These are phyloP conservation scores for Saccharomycopsis oosterbeekiorum DNA, from an alignment of 805 yeast species.

Conservation along the genomic window DNA sequence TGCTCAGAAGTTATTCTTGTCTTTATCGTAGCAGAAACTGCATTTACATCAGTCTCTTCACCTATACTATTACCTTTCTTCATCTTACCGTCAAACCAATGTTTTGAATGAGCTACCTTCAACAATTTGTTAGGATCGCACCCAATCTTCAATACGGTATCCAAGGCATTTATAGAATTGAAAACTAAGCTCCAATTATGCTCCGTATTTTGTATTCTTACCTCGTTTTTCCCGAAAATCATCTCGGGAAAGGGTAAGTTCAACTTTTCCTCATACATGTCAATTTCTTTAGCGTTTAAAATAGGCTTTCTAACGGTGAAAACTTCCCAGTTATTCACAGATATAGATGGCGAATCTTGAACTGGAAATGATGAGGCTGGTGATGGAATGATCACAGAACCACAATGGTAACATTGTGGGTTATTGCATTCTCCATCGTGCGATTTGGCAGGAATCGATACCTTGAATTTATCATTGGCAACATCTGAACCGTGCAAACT, in stretches of 20 bases:
- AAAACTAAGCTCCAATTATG: constrained; percentile 46
- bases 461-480: neutral
- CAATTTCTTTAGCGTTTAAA: constrained; percentile 63
- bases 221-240: constrained; percentile 83
- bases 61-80: constrained; percentile 21
- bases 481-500: neutral
- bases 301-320: constrained; percentile 69
- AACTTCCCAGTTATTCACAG: constrained; percentile 67
- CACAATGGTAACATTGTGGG: constrained; percentile 54
- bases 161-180: constrained; percentile 69
- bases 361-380: constrained; percentile 59
- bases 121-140: constrained; percentile 37
- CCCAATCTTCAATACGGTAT: constrained; percentile 35
- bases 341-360: constrained; percentile 57
- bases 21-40: constrained; percentile 22
- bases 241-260: constrained; percentile 90
- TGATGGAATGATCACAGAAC: constrained; percentile 66
- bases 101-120: constrained; percentile 77
- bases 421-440: constrained; percentile 29
- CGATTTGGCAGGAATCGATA: constrained; percentile 32
- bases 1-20: constrained; percentile 14
- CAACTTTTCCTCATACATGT: constrained; percentile 49
- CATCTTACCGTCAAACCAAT: constrained; percentile 51
- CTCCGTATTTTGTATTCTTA: constrained; percentile 37
- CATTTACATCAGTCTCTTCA: constrained; percentile 8